Conservation (phyloP, 352 stramenopile species). For the Thalassiosira ordinaria region DNA sequence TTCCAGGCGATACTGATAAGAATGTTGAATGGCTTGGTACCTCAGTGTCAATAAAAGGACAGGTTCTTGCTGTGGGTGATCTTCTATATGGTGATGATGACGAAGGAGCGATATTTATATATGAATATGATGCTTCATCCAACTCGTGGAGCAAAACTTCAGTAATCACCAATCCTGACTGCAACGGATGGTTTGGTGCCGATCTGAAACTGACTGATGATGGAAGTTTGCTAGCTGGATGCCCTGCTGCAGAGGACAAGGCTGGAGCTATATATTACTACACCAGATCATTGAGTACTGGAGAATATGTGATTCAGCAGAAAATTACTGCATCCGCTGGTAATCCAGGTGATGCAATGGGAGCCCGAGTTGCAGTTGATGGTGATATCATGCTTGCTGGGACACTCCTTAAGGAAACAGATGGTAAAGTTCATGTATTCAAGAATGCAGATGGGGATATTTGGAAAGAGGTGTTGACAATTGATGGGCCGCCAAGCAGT, state of each 20-base stretch:
- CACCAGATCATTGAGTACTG: neutral
- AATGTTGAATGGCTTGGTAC: neutral
- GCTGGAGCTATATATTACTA: constrained; percentile 14
- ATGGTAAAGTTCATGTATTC: neutral
- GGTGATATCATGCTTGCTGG: neutral
- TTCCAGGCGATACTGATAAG: neutral
- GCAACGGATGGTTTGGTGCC: neutral
- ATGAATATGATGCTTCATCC: neutral
- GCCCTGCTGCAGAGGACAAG: neutral
- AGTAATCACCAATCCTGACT: neutral
- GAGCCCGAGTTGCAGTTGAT: neutral
- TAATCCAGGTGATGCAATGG: neutral
- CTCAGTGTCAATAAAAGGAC: neutral
- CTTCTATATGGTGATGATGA: neutral
- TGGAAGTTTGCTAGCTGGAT: neutral
- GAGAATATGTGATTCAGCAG: constrained; percentile 7
- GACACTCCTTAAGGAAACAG: neutral
- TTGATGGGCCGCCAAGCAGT: no score
- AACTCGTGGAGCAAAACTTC: neutral
- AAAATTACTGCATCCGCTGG: constrained; percentile 2
- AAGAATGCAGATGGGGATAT: neutral
- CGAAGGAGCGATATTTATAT: neutral
- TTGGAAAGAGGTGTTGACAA: neutral
- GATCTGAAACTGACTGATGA: neutral
- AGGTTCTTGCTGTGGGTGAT: constrained; percentile 2